phyloP scores from a whole-genome alignment of 805 yeast genomes.

The Myxozyma neotropica region DNA sequence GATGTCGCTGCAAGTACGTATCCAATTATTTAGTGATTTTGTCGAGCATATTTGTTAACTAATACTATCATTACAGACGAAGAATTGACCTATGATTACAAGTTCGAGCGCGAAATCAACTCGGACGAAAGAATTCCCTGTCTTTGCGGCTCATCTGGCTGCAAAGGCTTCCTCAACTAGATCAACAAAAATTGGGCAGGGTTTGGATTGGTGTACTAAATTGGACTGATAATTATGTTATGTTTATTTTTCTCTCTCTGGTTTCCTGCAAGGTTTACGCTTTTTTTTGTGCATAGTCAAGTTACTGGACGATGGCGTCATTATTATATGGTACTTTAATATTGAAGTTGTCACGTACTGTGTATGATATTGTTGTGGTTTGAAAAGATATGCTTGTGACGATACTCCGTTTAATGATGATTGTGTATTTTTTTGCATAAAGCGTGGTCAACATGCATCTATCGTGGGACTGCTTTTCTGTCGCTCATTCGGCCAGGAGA shows the following conservation, averaged over 20 bases:
- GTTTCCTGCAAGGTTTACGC: background rate
- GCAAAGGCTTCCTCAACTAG: slow-evolving; percentile 86
- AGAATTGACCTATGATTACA: slow-evolving; percentile 93
- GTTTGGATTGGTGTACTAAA: no score
- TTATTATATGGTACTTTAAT: background rate
- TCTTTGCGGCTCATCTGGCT: slow-evolving; percentile 91
- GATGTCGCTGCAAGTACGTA: slow-evolving; percentile 80
- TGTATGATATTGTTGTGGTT: background rate
- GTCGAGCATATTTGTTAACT: no score
- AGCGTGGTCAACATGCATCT: no score
- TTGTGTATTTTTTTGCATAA: no score
- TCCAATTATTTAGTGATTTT: background rate
- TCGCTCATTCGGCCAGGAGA: no score
- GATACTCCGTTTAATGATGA: no score
- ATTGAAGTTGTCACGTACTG: background rate
- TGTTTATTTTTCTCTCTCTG: background rate
- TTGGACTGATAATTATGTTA: background rate
- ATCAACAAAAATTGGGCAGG: background rate
- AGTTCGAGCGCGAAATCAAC: slow-evolving; percentile 66
- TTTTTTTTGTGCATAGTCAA: background rate
- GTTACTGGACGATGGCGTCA: background rate
- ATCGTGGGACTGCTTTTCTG: no score
- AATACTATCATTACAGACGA: slow-evolving; percentile 38
- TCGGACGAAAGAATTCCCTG: slow-evolving; percentile 52
- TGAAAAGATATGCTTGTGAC: no score